Evolutionary conservation across 2,329 filamentous ascomycete species (phyloP), one percentile per base, ranked within the genome.

Genomic region (Trichoderma sp.): DNA sequence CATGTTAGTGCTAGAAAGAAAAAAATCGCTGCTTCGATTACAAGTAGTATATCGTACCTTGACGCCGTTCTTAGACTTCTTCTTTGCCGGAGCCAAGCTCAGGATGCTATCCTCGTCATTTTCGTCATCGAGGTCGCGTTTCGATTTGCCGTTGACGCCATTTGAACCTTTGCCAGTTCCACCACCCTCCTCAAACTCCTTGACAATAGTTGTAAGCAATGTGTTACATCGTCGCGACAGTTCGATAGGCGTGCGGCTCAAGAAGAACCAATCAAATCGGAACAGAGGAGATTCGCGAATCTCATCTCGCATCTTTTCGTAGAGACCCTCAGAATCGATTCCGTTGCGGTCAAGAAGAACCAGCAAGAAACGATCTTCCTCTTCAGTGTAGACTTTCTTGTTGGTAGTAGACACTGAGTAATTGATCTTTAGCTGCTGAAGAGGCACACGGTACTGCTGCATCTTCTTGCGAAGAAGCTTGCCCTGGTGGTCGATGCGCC

Each of bases 371-470:
- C 96, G 89, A 77, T 99, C 96, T 79, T 99, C 96, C 77, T 99
- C 96, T 78, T 99, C 96, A 0, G 94, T 98, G 79, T 99, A 99
- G 1, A 99, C 94, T 83, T 99, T 99, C 84, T 99, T 99, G 87
- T 99, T 99, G 11, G 96, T 99, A 2, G 96, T 99, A 7, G 94
- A 97, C 32, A 99, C 96, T 0, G 94, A 97, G 81, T 99, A 99
- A 82, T 97, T 98, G 83, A 99, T 94, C 84, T 97, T 97, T 76
- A 99, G 89, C 80, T 99, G 96, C 79, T 99, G 96, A 18, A 99
- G 86, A 28, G 96, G 96, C 60, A 98, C 95, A n/a, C 96, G 91
- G 78, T 97, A 98, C 84, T 96, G 93, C 75, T 90, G 87, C 87
- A 99, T 92, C 87, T 99, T 99, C 87, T 94, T 96, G 72, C 91